phyloP scores from a whole-genome alignment of 2,329 filamentous ascomycete genomes.

The Biscogniauxia sp. region DNA sequence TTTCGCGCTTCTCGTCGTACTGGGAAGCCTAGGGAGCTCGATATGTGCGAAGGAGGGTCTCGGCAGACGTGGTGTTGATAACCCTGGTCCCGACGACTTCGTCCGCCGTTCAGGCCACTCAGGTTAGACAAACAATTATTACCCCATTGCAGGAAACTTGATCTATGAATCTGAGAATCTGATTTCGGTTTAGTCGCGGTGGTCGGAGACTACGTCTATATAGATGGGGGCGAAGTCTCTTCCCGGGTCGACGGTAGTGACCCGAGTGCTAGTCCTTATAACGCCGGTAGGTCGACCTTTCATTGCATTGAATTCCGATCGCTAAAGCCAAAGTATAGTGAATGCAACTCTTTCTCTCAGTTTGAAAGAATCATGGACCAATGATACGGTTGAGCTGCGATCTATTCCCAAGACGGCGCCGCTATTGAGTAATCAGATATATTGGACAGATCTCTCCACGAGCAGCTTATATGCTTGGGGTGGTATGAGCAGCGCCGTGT shows the following conservation, averaged over 20 bases:
- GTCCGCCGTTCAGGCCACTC: conserved; percentile 21
- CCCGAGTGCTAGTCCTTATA: conserved; percentile 21
- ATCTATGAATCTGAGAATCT: neutral
- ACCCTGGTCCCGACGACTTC: conserved; percentile 25
- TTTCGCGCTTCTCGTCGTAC: conserved; percentile 27
- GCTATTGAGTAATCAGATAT: conserved; percentile 29
- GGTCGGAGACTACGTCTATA: conserved; percentile 37
- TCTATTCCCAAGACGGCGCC: conserved; percentile 31
- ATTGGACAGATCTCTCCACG: conserved; percentile 33
- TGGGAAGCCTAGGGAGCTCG: conserved; percentile 23
- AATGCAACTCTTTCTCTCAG: conserved; percentile 35
- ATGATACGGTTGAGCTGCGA: conserved; percentile 30
- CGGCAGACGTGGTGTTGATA: conserved; percentile 17
- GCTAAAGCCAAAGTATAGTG: conserved; percentile 23
- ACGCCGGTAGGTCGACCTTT: conserved; percentile 18
- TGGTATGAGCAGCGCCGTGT: conserved; percentile 25
- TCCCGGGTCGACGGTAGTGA: conserved; percentile 25
- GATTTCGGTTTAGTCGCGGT: conserved; percentile 24
- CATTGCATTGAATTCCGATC: neutral
- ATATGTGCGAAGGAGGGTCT: conserved; percentile 18
- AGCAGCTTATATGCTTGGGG: conserved; percentile 36
- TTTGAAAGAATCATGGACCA: conserved; percentile 35
- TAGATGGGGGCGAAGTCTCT: conserved; percentile 38
- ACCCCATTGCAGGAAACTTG: neutral
- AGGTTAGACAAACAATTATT: conserved; percentile 14